Percentiles rank a stretch among this genome's conserved stretches.
Conservation (phyloP, 2,329 filamentous ascomycete species). For the Cytospora chrysosperma region DNA sequence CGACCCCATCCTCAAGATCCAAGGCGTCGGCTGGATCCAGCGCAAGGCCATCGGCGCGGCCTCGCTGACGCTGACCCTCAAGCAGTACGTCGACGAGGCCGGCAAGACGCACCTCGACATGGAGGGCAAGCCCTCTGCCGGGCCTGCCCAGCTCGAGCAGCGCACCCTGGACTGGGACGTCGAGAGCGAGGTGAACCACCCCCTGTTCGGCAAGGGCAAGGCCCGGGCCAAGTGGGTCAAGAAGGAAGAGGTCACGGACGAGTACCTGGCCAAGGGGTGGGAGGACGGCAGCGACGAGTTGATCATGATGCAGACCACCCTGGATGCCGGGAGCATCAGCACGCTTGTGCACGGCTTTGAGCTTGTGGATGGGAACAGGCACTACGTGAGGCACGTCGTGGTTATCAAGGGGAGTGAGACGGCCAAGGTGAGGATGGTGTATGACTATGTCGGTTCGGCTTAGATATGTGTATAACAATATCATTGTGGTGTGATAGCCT, state of each 20-base stretch:
- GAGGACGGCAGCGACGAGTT: slow-evolving; percentile 26
- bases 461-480: background rate
- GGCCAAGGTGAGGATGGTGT: slow-evolving; percentile 20
- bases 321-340: slow-evolving; percentile 21
- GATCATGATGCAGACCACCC: slow-evolving; percentile 24
- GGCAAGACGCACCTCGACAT: slow-evolving; percentile 25
- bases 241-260: slow-evolving; percentile 20
- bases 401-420: slow-evolving; percentile 18
- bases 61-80: slow-evolving; percentile 24
- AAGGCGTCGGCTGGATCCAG: slow-evolving; percentile 27
- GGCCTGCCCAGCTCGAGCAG: slow-evolving; percentile 24
- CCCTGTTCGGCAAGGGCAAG: slow-evolving; percentile 26
- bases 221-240: slow-evolving; percentile 24
- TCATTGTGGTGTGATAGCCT: background rate
- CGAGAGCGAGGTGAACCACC: slow-evolving; percentile 25
- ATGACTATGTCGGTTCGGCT: slow-evolving; percentile 20
- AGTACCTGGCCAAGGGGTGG: slow-evolving; percentile 26
- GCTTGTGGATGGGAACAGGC: slow-evolving; percentile 15
- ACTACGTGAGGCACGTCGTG: slow-evolving; percentile 20
- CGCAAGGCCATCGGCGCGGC: slow-evolving; percentile 27
- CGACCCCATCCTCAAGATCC: slow-evolving; percentile 25
- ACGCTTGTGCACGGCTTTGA: slow-evolving; percentile 22
- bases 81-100: slow-evolving; percentile 20
- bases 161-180: slow-evolving; percentile 24
- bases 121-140: slow-evolving; percentile 25